Evolutionary conservation across 2,329 filamentous ascomycete species (phyloP), one percentile per base, ranked within the genome.

Genomic region (Geoglossum cookeanum): DNA sequence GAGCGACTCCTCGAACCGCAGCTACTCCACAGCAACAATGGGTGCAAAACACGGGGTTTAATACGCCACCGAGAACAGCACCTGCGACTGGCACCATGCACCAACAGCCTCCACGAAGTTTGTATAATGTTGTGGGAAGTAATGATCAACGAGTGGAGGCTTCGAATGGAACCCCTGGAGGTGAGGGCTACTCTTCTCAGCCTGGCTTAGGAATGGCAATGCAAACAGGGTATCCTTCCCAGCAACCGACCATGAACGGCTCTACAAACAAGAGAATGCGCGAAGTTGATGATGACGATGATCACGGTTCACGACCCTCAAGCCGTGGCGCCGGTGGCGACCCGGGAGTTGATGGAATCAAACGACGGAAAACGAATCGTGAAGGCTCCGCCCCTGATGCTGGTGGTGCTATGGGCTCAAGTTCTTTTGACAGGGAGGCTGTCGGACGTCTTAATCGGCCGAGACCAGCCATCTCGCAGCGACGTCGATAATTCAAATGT

Each of bases 1-100:
- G 88, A 60, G 87, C 88, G 39, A 95, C 89, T 22, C 89, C 90
- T 9, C 81, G 90, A 63, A 94, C 87, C 0, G 79, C 87, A 3
- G 77, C 80, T 8, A 78, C 84, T 0, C 76, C 81, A 42, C 84
- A 86, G 62, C 74, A 81, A 1, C 87, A 89, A 69, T 96, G 94
- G 70, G 69, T 78, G 4, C 78, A 53, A 35, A 78, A 76, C 55
- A 70, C 71, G 51, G 83, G 83, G 30, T 94, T 94, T 71, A 84
- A 75, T 67, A 90, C 87, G 0, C 85, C 90, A 54, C 88, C 89
- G 27, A 83, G 88, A 47, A 27, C 49, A 7, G 22, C 49, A 17
- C n/a, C 49, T 53, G 30, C 49, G 13, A 32, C 49, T 2, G 15
- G 49, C 17, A 13, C 49, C 13, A 75, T 78, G 7, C 73, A 76